phyloP scores from a whole-genome alignment of 192 early-diverging fungal genomes.

The Coemansia sp. region DNA sequence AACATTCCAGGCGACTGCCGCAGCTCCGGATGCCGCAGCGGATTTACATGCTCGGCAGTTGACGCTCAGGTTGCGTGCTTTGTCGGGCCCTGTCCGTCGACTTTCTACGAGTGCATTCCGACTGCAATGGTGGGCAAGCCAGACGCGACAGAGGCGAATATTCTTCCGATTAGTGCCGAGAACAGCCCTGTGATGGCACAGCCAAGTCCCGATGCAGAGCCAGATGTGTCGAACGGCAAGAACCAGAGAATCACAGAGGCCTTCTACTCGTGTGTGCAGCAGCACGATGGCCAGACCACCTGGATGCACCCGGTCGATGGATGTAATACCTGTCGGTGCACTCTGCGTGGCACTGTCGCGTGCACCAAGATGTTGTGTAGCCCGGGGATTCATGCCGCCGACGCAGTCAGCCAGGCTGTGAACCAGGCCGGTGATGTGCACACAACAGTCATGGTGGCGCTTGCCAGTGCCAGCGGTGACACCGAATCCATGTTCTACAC shows the following conservation, averaged over 20 bases:
- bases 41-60: conserved; percentile 26
- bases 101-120: conserved; percentile 35
- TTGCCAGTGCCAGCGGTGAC: conserved; percentile 1
- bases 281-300: conserved; percentile 22
- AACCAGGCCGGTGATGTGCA: conserved; percentile 9
- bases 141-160: conserved; percentile 14
- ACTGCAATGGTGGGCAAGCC: conserved; percentile 19
- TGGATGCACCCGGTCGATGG: conserved; percentile 30
- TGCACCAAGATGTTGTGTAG: conserved; percentile 48
- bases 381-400: neutral
- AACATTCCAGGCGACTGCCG: conserved; percentile 26
- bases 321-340: conserved; percentile 45
- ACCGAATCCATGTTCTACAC: conserved; percentile 12
- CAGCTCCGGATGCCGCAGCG: conserved; percentile 25
- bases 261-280: conserved; percentile 31
- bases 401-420: conserved; percentile 1
- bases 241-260: conserved; percentile 20
- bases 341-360: conserved; percentile 18
- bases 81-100: conserved; percentile 29
- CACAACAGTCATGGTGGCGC: conserved; percentile 23
- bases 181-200: conserved; percentile 4
- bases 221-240: neutral
- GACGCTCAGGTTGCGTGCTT: conserved; percentile 29
- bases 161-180: conserved; percentile 9
- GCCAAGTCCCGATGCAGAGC: neutral